Evolutionary conservation across 1,139 yeast genomes (phyloP), one percentile per base, ranked within the genome.

Genomic region (Arxiozyma heterogenica): DNA sequence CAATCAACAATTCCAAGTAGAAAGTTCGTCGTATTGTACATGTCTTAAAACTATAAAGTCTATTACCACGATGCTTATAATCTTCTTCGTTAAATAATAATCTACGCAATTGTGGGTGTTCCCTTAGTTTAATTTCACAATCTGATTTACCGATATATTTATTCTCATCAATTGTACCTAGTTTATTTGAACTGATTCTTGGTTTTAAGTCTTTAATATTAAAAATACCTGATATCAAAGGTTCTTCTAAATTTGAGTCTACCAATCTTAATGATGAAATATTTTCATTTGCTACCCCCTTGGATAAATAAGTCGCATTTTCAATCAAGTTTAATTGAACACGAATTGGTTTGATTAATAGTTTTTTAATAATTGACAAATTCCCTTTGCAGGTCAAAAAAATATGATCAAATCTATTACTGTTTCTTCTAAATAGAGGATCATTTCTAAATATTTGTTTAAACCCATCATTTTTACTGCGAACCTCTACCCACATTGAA

Each of bases 31-130:
- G 57, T 20, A 67, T 65, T 1, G 65, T 57, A 54, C 70, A 66
- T 23, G 64, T 59, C 48, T 58, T 62, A 52, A 66, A 66, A 54
- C 68, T 64, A 50, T 59, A 67, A 18, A 67, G 50, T 44, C 64
- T 55, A 49, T 67, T 67, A 8, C 70, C 70, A 50, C 68, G 61
- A 54, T 65, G 68, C 44, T 53, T 56, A 52, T 65, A 64, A 52
- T 67, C 62, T 46, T 65, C 65, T 52, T 65, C 68, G 50, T 67
- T 66, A 46, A 67, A 67, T 39, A 58, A 51, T 44, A 64, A 51
- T 43, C 57, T 53, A 47, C 57, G 60, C 30, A 67, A 54, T 15
- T 55, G 49, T 5, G 60, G 58, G 49, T 63, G 61, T 38, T 64
- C 56, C 27, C 54, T 53, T 8, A 66, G 51, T 44, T 60, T 59